These are phyloP conservation scores for Phytophthora pini DNA, from an alignment of 352 stramenopile genomes.

Conservation along the genomic window DNA sequence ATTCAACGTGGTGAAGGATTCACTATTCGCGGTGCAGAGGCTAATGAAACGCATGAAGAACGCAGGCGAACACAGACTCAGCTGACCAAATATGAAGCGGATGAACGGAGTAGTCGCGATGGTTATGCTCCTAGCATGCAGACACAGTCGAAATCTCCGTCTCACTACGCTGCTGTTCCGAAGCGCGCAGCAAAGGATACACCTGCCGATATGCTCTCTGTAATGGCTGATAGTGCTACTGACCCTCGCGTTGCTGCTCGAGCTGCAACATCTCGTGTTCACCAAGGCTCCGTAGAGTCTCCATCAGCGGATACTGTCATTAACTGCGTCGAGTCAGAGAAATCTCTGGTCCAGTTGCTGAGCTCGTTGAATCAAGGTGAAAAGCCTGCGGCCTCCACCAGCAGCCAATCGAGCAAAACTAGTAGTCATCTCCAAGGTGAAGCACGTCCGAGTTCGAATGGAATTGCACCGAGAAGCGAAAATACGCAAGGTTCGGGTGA, in stretches of 20 bases:
- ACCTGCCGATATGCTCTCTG: conserved; percentile 16
- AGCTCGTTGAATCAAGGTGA: conserved; percentile 64
- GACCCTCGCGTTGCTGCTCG: conserved; percentile 13
- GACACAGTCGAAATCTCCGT: conserved; percentile 24
- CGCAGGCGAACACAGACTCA: conserved; percentile 18
- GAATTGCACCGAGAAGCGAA: conserved; percentile 15
- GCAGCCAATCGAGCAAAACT: conserved; percentile 17
- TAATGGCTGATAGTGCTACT: conserved; percentile 16
- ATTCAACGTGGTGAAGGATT: conserved; percentile 13
- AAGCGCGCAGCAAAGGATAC: conserved; percentile 70
- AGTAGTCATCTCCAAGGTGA: conserved; percentile 9
- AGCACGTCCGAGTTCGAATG: conserved; percentile 14
- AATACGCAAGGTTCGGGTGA: conserved; percentile 11
- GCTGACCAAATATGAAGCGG: conserved; percentile 12
- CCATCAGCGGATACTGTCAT: conserved; percentile 62
- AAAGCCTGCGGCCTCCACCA: conserved; percentile 21
- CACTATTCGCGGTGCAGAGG: conserved; percentile 13
- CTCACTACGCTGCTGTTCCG: conserved; percentile 19
- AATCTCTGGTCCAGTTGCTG: conserved; percentile 68
- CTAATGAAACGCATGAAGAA: conserved; percentile 20
- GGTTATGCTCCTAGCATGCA: conserved; percentile 21
- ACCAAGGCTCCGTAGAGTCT: conserved; percentile 38
- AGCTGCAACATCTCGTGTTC: conserved; percentile 9
- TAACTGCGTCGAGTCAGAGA: conserved; percentile 74
- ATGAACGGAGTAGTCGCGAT: conserved; percentile 15